Percentiles rank a stretch among this genome's conserved stretches.
These are phyloP conservation scores for Tieghemiomyces parasiticus DNA, from an alignment of 192 early-diverging fungal genomes.

Conservation along the genomic window DNA sequence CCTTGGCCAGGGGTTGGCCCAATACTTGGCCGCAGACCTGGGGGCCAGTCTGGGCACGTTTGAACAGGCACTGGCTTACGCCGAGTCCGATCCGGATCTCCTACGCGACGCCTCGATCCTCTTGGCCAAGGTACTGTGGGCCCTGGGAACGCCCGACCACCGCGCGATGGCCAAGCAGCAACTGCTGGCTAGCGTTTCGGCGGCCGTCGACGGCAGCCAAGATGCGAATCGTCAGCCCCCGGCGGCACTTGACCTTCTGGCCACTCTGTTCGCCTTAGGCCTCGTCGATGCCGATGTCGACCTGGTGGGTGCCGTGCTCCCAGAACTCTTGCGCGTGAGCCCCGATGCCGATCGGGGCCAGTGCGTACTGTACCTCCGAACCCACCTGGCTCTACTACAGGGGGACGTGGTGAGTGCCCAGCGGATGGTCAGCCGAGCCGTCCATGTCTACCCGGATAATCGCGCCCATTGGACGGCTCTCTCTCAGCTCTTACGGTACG, in stretches of 20 bases:
- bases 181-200: slow-evolving; percentile 26
- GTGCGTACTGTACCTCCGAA: slow-evolving; percentile 13
- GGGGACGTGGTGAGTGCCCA: slow-evolving; percentile 14
- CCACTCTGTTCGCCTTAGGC: slow-evolving; percentile 27
- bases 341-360: slow-evolving; percentile 11
- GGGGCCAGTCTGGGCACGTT: slow-evolving; percentile 55
- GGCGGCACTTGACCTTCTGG: slow-evolving; percentile 6
- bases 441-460: slow-evolving; percentile 14
- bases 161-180: slow-evolving; percentile 61
- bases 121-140: slow-evolving; percentile 81
- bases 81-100: slow-evolving; percentile 27
- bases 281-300: slow-evolving; percentile 21
- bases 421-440: slow-evolving; percentile 18
- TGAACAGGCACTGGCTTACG: slow-evolving; percentile 47
- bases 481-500: slow-evolving; percentile 13
- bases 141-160: slow-evolving; percentile 65
- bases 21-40: slow-evolving; percentile 55
- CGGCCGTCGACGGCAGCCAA: slow-evolving; percentile 12
- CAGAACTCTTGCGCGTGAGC: slow-evolving; percentile 13
- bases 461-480: slow-evolving; percentile 18
- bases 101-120: slow-evolving; percentile 53
- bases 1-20: slow-evolving; percentile 54
- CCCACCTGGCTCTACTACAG: slow-evolving; percentile 17
- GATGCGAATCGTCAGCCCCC: too few relatives aligned
- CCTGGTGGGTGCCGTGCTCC: slow-evolving; percentile 17